Conservation (phyloP, 1,284 basidiomycete species). For the Puccinia hordei region DNA sequence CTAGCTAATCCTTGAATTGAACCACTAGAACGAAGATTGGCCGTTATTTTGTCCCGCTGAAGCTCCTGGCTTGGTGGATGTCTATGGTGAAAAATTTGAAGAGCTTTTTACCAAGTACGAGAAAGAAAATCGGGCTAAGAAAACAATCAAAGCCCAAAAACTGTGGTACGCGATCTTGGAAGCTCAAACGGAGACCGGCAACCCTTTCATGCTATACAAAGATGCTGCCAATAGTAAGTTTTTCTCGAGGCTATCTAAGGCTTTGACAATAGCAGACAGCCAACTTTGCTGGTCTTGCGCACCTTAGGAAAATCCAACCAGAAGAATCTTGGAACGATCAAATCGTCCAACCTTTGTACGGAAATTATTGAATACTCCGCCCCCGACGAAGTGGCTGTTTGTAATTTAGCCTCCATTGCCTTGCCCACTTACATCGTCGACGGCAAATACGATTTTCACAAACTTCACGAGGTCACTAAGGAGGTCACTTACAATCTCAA, state of each 20-base stretch:
- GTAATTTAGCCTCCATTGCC: constrained; percentile 96
- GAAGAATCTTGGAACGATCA: constrained; percentile 98
- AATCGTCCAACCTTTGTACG: constrained; percentile 97
- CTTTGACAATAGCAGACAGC: constrained; percentile 66
- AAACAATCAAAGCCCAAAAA: constrained; percentile 91
- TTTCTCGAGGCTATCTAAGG: not conserved
- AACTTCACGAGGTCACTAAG: constrained; percentile 90
- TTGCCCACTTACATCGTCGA: constrained; percentile 68
- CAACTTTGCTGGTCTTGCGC: constrained; percentile 60
- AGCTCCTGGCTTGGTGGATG: constrained; percentile 85
- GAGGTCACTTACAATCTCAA: constrained; percentile 88
- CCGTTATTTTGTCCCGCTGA: constrained; percentile 98
- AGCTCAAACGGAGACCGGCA: constrained; percentile 96
- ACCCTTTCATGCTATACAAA: constrained; percentile 99
- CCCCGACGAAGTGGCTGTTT: constrained; percentile 97
- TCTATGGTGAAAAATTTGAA: constrained; percentile 90
- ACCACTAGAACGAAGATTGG: constrained; percentile 74
- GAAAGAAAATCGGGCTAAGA: constrained; percentile 81
- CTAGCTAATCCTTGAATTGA: constrained; percentile 75
- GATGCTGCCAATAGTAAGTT: constrained; percentile 61
- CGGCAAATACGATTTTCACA: constrained; percentile 75
- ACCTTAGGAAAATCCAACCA: constrained; percentile 67
- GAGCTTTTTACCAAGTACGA: constrained; percentile 87
- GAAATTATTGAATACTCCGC: constrained; percentile 99
- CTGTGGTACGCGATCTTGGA: constrained; percentile 98